Percentiles rank a stretch among this genome's conserved stretches.
phyloP scores from a whole-genome alignment of 176 grass and related monocot genomes.

The Stipa capillata region DNA sequence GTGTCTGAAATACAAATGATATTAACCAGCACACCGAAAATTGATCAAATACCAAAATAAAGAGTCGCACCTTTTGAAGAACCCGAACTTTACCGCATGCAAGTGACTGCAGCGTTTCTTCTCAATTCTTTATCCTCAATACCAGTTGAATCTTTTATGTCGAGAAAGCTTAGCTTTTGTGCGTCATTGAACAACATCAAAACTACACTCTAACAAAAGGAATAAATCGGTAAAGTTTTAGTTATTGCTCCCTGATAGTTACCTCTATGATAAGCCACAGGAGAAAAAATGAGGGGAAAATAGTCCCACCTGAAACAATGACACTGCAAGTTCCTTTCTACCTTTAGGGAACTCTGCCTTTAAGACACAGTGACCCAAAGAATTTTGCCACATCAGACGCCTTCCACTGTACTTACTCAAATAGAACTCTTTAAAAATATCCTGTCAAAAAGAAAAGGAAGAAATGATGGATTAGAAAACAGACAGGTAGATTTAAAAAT shows the following conservation, averaged over 20 bases:
- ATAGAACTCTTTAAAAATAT: slow-evolving; percentile 99
- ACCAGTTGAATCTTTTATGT: slow-evolving; percentile 86
- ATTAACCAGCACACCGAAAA: slow-evolving; percentile 13
- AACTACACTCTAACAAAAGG: slow-evolving; percentile 72
- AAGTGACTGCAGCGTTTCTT: slow-evolving; percentile 94
- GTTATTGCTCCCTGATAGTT: background rate
- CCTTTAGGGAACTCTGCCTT: slow-evolving; percentile 97
- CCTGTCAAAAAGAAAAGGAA: slow-evolving; percentile 46
- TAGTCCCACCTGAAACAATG: slow-evolving; percentile 81
- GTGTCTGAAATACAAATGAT: slow-evolving; percentile 56
- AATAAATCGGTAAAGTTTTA: background rate
- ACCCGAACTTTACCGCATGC: slow-evolving; percentile 97
- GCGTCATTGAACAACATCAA: slow-evolving; percentile 95
- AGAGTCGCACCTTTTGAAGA: slow-evolving; percentile 75
- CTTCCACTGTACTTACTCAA: slow-evolving; percentile 99
- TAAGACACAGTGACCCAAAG: slow-evolving; percentile 92
- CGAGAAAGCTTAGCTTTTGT: slow-evolving; percentile 85
- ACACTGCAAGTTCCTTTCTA: slow-evolving; percentile 99
- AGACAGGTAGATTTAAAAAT: slow-evolving; percentile 16
- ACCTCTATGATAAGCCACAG: background rate
- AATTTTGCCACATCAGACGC: slow-evolving; percentile 99
- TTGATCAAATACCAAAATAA: background rate
- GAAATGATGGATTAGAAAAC: background rate
- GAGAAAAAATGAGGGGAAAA: background rate
- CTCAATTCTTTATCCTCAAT: slow-evolving; percentile 99